phyloP scores from a whole-genome alignment of 1,284 basidiomycete species.

The Ustilago vetiveriae region DNA sequence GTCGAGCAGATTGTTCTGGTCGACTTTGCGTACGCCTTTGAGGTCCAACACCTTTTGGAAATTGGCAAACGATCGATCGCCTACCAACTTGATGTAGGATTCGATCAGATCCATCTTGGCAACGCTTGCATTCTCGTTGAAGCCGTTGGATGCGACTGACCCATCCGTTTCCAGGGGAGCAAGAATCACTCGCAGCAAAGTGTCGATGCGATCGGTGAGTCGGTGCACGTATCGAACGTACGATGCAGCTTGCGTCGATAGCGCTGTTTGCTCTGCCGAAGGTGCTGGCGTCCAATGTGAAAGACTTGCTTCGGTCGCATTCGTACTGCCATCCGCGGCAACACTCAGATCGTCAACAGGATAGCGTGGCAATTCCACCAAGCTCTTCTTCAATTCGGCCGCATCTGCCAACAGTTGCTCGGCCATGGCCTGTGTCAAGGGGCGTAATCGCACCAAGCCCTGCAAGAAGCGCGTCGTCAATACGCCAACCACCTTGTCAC shows the following conservation, averaged over 20 bases:
- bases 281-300: slow-evolving; percentile 34
- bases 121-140: not conserved
- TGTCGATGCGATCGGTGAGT: slow-evolving; percentile 45
- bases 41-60: slow-evolving; percentile 94
- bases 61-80: slow-evolving; percentile 61
- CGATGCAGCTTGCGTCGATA: slow-evolving; percentile 32
- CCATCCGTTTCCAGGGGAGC: slow-evolving; percentile 23
- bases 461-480: slow-evolving; percentile 49
- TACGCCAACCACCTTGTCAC: slow-evolving; percentile 59
- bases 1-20: slow-evolving; percentile 89
- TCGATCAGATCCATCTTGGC: slow-evolving; percentile 34
- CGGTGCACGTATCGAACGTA: slow-evolving; percentile 58
- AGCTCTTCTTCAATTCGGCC: slow-evolving; percentile 39
- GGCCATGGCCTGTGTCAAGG: slow-evolving; percentile 43
- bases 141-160: not conserved
- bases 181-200: slow-evolving; percentile 51
- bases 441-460: slow-evolving; percentile 55
- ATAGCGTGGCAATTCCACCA: slow-evolving; percentile 60
- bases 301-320: slow-evolving; percentile 20
- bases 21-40: slow-evolving; percentile 78
- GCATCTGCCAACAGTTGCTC: slow-evolving; percentile 58
- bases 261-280: slow-evolving; percentile 35
- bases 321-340: slow-evolving; percentile 11
- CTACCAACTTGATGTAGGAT: slow-evolving; percentile 53
- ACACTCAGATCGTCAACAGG: slow-evolving; percentile 39